Evolutionary conservation across 192 early-diverging fungal species (phyloP).

Genomic region (Linnemannia exigua): DNA sequence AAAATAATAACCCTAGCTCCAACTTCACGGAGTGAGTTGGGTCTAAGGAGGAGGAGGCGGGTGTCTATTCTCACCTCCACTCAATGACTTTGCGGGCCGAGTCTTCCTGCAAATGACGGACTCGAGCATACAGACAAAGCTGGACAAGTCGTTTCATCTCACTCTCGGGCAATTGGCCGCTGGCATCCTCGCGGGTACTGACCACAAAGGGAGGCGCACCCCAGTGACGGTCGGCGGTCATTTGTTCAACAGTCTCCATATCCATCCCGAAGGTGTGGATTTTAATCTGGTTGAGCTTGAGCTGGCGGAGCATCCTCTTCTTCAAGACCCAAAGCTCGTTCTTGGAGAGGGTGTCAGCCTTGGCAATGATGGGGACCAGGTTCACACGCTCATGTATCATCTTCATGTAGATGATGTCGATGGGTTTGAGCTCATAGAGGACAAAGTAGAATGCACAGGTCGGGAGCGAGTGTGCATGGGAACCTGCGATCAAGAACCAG

Average conservation of each 20-base stretch:
- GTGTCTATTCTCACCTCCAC: conserved; percentile 11
- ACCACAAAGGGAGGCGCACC: conserved; percentile 20
- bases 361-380: conserved; percentile 92
- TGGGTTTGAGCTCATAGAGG: conserved; percentile 67
- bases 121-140: conserved; percentile 13
- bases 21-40: not conserved
- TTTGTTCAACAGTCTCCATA: conserved; percentile 8
- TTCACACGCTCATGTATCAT: conserved; percentile 90
- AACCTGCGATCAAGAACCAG: conserved; percentile 28
- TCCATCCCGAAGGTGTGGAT: conserved; percentile 20
- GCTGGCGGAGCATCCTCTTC: conserved; percentile 66
- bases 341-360: conserved; percentile 91
- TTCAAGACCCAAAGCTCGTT: conserved; percentile 89
- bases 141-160: conserved; percentile 17
- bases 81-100: conserved; percentile 23
- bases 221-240: conserved; percentile 12
- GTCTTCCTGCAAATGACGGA: conserved; percentile 15
- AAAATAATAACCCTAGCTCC: not conserved
- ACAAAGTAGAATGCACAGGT: conserved; percentile 36
- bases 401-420: conserved; percentile 97
- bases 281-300: conserved; percentile 22
- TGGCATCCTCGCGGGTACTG: not conserved
- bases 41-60: no score
- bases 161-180: conserved; percentile 7
- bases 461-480: conserved; percentile 12